A percentile compares a stretch with the other conserved stretches of the same genome.
Evolutionary conservation across 352 stramenopile species (phyloP).

Genomic region (Aphanomyces euteiches): DNA sequence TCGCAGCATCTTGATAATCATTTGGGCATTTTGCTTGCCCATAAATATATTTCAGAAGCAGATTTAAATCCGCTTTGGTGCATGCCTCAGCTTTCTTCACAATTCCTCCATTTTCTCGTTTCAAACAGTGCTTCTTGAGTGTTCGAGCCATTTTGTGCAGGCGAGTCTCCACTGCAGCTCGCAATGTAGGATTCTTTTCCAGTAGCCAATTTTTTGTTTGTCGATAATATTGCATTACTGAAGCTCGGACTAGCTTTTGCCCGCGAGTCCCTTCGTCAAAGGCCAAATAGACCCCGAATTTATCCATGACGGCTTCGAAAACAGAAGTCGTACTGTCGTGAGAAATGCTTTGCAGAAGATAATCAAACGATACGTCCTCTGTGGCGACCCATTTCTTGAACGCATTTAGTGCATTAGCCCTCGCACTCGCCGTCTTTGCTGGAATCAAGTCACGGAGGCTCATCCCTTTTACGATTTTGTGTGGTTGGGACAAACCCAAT

Average conservation of each 20-base stretch:
- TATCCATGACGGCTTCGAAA: not conserved
- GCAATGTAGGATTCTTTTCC: not conserved
- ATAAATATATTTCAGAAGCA: too few species aligned
- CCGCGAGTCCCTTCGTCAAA: not conserved
- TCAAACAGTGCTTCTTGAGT: not conserved
- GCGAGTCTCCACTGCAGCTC: not conserved
- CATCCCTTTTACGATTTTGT: not conserved
- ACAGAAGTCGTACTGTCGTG: not conserved
- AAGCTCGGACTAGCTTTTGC: not conserved
- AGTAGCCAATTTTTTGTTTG: not conserved
- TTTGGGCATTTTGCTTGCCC: too few species aligned
- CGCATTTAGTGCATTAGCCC: not conserved
- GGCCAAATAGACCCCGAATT: not conserved
- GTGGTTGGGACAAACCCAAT: not conserved
- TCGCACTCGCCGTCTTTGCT: not conserved
- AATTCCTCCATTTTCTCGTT: not conserved
- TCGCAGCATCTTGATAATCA: too few species aligned
- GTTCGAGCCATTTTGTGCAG: not conserved
- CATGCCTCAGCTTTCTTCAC: too few species aligned
- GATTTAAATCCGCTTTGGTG: too few species aligned
- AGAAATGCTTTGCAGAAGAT: not conserved
- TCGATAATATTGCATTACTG: not conserved
- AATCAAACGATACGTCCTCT: not conserved
- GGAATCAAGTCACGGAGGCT: constrained; percentile 4
- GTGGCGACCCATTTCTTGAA: not conserved